Conservation (phyloP, 108 stramenopile species). For the Cylindrotheca fusiformis region DNA sequence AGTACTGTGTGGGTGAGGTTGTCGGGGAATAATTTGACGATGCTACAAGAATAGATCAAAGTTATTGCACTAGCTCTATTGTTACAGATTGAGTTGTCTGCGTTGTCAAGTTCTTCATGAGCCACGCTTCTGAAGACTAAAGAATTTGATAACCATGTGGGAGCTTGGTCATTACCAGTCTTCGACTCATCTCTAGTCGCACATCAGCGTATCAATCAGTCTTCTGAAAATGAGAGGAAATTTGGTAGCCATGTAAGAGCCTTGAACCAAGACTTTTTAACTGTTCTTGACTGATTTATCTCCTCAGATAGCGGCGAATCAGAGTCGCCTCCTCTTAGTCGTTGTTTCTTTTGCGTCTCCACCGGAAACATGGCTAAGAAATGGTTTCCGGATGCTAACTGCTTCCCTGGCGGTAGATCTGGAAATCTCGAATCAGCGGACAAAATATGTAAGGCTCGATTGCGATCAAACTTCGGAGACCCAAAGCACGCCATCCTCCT, state of each 20-base stretch:
- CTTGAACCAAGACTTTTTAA: background rate
- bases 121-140: too few relatives aligned
- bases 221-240: too few relatives aligned
- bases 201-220: too few relatives aligned
- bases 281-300: background rate
- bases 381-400: constrained; percentile 84
- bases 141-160: too few relatives aligned
- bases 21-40: too few relatives aligned
- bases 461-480: constrained; percentile 80
- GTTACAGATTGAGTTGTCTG: too few relatives aligned
- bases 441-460: constrained; percentile 72
- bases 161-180: too few relatives aligned
- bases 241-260: background rate
- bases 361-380: constrained; percentile 89
- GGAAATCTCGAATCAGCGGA: constrained; percentile 89
- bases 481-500: constrained; percentile 95
- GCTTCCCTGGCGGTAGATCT: constrained; percentile 70
- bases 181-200: too few relatives aligned
- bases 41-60: too few relatives aligned
- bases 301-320: background rate
- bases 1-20: too few relatives aligned
- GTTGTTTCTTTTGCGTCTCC: constrained; percentile 17
- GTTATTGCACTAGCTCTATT: too few relatives aligned
- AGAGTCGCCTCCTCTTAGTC: constrained; percentile 8
- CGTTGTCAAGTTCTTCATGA: too few relatives aligned